These are phyloP conservation scores for Viola pubescens DNA, from an alignment of 441 rosid species.

Conservation along the genomic window DNA sequence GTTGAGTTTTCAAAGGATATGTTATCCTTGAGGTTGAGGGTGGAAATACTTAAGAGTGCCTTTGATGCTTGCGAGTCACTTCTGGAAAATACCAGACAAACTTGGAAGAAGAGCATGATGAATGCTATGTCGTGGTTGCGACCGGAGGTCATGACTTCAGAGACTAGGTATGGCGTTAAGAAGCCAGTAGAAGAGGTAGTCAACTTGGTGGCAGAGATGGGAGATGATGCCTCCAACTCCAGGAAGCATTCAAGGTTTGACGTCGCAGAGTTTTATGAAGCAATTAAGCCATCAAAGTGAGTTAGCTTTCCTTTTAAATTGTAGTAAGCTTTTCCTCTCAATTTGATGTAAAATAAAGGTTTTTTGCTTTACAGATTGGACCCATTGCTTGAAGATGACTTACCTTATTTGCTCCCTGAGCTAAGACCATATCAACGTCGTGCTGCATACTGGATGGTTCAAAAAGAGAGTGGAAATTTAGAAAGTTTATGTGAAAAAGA, in stretches of 20 bases:
- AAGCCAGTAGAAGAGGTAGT: constrained; percentile 28
- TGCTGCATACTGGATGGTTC: constrained; percentile 94
- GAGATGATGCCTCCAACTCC: constrained; percentile 28
- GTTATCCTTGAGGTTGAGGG: constrained; percentile 58
- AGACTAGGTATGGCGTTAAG: constrained; percentile 52
- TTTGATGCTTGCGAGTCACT: constrained; percentile 76
- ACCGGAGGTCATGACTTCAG: constrained; percentile 84
- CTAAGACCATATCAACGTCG: constrained; percentile 92
- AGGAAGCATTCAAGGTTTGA: constrained; percentile 50
- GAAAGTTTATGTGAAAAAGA: constrained; percentile 29
- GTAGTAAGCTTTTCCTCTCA: not conserved
- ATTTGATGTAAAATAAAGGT: constrained; percentile 9
- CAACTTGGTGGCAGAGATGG: constrained; percentile 22
- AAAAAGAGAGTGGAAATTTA: constrained; percentile 63
- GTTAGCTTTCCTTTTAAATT: constrained; percentile 15
- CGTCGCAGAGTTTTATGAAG: constrained; percentile 84
- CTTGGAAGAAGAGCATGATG: constrained; percentile 87
- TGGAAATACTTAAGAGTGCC: constrained; percentile 63
- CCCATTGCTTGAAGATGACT: constrained; percentile 54
- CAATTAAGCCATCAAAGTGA: constrained; percentile 92
- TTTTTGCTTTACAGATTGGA: constrained; percentile 41
- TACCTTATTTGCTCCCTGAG: constrained; percentile 66
- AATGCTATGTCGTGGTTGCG: constrained; percentile 89
- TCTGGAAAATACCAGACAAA: constrained; percentile 55
- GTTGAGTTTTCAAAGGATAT: constrained; percentile 28